Evolutionary conservation across 176 grass and related monocot genomes (phyloP).

Genomic region (Carex myosuroides): DNA sequence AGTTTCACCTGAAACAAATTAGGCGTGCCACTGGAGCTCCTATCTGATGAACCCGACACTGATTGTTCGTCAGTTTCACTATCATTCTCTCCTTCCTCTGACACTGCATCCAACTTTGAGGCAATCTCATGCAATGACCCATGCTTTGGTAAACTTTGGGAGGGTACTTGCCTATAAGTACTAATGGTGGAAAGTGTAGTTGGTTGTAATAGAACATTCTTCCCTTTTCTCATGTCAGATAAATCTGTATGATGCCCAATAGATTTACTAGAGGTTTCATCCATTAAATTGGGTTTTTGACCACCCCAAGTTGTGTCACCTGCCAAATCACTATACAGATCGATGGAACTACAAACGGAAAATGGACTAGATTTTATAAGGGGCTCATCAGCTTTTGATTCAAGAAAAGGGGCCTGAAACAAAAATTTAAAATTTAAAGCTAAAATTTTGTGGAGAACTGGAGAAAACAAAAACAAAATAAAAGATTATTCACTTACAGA

Average conservation of each 20-base stretch:
- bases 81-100: constrained; percentile 66
- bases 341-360: constrained; percentile 55
- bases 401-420: constrained; percentile 44
- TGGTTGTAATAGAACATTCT: constrained; percentile 30
- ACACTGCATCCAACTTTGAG: constrained; percentile 45
- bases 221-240: constrained; percentile 43
- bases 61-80: constrained; percentile 38
- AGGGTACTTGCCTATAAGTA: constrained; percentile 29
- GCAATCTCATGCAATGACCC: constrained; percentile 20
- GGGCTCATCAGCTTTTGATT: constrained; percentile 16
- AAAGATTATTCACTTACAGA: constrained; percentile 41
- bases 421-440: neutral
- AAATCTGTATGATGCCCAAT: constrained; percentile 31
- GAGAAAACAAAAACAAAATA: neutral
- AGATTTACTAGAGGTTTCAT: constrained; percentile 39
- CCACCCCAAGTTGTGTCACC: constrained; percentile 47
- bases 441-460: neutral
- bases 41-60: constrained; percentile 37
- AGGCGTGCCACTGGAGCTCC: constrained; percentile 31
- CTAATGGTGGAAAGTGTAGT: constrained; percentile 32
- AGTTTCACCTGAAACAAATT: constrained; percentile 53
- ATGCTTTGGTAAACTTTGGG: constrained; percentile 33
- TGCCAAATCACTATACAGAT: constrained; percentile 76
- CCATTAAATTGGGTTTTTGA: constrained; percentile 36
- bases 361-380: constrained; percentile 29